Evolutionary conservation across 345 rosid genomes (phyloP).

Genomic region (Pugionium dolabratum): DNA sequence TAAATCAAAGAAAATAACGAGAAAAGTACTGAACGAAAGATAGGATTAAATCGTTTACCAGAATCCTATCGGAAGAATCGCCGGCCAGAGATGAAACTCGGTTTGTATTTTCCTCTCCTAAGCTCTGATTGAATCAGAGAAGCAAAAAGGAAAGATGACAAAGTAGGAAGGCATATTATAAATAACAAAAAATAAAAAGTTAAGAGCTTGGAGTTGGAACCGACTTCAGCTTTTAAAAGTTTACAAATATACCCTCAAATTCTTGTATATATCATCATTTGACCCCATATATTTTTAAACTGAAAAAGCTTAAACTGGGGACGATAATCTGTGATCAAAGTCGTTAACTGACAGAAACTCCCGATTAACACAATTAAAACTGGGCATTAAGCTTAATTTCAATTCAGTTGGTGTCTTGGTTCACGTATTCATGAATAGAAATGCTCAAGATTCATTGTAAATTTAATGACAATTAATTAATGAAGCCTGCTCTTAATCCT

Average conservation of each 20-base stretch:
- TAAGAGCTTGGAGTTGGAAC: not conserved
- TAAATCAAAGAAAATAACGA: not conserved
- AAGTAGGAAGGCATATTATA: not conserved
- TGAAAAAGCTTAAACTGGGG: not conserved
- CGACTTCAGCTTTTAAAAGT: not conserved
- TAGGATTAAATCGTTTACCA: conserved; percentile 7
- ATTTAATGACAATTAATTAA: conserved; percentile 23
- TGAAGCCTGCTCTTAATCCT: conserved; percentile 26
- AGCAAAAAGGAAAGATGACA: not conserved
- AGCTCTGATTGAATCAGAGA: conserved; percentile 19
- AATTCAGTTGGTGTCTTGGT: conserved; percentile 28
- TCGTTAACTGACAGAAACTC: conserved; percentile 15
- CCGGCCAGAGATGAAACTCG: conserved; percentile 1
- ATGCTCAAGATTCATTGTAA: conserved; percentile 10
- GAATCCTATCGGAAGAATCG: not conserved
- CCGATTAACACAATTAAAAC: conserved; percentile 30
- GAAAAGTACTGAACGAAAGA: not conserved
- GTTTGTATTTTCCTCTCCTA: not conserved
- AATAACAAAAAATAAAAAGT: not conserved
- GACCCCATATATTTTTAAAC: not conserved
- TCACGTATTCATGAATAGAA: conserved; percentile 8
- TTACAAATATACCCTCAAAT: not conserved
- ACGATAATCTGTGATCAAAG: not conserved
- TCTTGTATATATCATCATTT: not conserved
- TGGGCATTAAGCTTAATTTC: conserved; percentile 24